Conservation (phyloP, 352 stramenopile species). For the Phytophthora sp. region DNA sequence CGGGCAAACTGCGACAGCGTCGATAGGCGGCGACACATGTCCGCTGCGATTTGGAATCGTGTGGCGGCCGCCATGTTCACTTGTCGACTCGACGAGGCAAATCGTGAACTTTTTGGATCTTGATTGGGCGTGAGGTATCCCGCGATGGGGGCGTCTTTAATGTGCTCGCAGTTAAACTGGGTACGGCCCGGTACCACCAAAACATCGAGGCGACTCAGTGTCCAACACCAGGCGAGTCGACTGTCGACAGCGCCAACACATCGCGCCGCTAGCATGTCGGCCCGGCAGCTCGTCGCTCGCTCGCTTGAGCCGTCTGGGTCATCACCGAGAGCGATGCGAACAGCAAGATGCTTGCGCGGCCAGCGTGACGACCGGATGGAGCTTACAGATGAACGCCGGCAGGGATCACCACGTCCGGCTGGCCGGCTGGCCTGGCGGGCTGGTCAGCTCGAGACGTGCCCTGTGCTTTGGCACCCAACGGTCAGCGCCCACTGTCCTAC, state of each 20-base stretch:
- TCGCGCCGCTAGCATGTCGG: too few relatives aligned
- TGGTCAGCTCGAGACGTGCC: too few relatives aligned
- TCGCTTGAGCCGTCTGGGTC: too few relatives aligned
- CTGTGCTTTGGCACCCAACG: too few relatives aligned
- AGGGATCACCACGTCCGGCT: conserved; percentile 2
- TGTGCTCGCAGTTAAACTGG: neutral
- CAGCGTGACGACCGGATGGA: neutral
- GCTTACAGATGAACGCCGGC: conserved; percentile 4
- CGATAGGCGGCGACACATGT: conserved; percentile 30
- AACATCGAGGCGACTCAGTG: conserved; percentile 4
- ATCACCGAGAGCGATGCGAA: conserved; percentile 5
- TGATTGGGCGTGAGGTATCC: conserved; percentile 6
- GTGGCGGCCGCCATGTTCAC: conserved; percentile 10
- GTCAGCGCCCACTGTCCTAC: conserved; percentile 1
- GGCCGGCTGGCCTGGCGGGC: neutral
- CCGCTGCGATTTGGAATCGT: conserved; percentile 28
- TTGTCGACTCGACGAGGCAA: conserved; percentile 1
- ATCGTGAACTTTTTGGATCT: conserved; percentile 18
- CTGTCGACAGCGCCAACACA: neutral
- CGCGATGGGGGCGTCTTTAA: conserved; percentile 3
- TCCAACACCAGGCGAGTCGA: conserved; percentile 20
- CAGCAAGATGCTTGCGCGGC: neutral
- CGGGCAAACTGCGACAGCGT: conserved; percentile 17
- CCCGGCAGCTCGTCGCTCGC: too few relatives aligned
- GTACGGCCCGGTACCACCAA: conserved; percentile 5